Base-by-base conservation (phyloP, 306 rosid genomes). In the Fragaria nilgerrensis region DNA sequence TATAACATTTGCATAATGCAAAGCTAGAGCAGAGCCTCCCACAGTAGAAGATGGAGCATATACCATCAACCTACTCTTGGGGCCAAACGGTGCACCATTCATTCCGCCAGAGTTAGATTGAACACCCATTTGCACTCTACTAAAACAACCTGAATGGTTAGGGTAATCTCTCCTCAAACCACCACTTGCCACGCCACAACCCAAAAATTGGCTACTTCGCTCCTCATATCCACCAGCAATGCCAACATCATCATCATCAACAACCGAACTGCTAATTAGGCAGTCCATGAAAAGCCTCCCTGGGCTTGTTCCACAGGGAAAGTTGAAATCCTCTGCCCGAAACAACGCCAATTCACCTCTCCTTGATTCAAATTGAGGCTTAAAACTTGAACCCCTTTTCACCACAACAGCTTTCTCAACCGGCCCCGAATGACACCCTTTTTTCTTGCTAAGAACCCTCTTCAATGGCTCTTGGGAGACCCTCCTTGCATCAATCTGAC, bases 271-370 rank as follows among this genome's bases (percentile, higher is more conserved):
- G 79, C 96, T 89, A 71, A 95, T 81, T 70, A 95, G 88, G 83
- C 97, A 95, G 62, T 95, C 97, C 97, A 90, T 90, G 81, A 95
- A 87, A 56, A 95, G 87, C 86, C 97, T 90, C 55, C 99, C 97
- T 0, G 99, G 97, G 82, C 90, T 90, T 68, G 94, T 77, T 75
- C 90, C 97, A 70, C 99, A 95, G 1, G 93, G 97, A 78, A 91
- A 87, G 73, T 80, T 91, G 63, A 95, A 81, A 82, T 88, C 97
- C 52, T 95, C 97, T 1, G 90, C 77, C 41, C 78, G 85, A 78
- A 90, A 86, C 77, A 85, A 77, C 7, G 86, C 88, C 55, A 92
- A 70, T 65, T 89, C 97, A 20, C 85, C 84, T 78, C 84, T 89
- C 67, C 88, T 80, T 19, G 84, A 75, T 77, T 87, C 87, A 29